Conservation (phyloP, 805 yeast species). For the Spathaspora arborariae region DNA sequence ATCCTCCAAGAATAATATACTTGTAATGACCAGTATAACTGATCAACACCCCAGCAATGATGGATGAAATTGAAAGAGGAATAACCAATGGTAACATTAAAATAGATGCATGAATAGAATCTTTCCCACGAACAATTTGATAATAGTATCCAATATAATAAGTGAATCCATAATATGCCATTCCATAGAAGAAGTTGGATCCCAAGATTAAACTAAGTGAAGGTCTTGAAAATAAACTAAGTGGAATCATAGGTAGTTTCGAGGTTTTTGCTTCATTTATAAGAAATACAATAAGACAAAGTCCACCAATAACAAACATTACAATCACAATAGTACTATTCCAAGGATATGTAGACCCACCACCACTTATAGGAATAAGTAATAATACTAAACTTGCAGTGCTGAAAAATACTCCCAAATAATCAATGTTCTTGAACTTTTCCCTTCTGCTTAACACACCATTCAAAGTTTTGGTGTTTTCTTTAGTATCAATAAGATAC, state of each 20-base stretch:
- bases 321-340: slow-evolving; percentile 47
- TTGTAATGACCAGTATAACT: slow-evolving; percentile 25
- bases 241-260: slow-evolving; percentile 45
- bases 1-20: slow-evolving; percentile 24
- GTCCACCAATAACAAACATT: slow-evolving; percentile 47
- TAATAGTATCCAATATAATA: slow-evolving; percentile 25
- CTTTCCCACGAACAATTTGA: slow-evolving; percentile 23
- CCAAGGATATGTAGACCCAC: slow-evolving; percentile 54
- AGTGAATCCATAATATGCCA: slow-evolving; percentile 30
- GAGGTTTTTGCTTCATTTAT: slow-evolving; percentile 40
- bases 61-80: slow-evolving; percentile 29
- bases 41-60: slow-evolving; percentile 29
- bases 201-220: slow-evolving; percentile 39
- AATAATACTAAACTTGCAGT: slow-evolving; percentile 42
- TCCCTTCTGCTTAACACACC: slow-evolving; percentile 21
- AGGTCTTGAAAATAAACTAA: slow-evolving; percentile 33
- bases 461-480: slow-evolving; percentile 25
- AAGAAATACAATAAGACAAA: slow-evolving; percentile 30
- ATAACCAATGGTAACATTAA: slow-evolving; percentile 30
- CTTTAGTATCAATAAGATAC: slow-evolving; percentile 27
- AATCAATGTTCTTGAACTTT: slow-evolving; percentile 46
- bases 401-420: slow-evolving; percentile 44
- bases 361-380: slow-evolving; percentile 50
- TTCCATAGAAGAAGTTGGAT: slow-evolving; percentile 27
- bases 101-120: slow-evolving; percentile 32